These are phyloP conservation scores for Digitaria exilis DNA, from an alignment of 202 grass and related monocot species.

Conservation along the genomic window DNA sequence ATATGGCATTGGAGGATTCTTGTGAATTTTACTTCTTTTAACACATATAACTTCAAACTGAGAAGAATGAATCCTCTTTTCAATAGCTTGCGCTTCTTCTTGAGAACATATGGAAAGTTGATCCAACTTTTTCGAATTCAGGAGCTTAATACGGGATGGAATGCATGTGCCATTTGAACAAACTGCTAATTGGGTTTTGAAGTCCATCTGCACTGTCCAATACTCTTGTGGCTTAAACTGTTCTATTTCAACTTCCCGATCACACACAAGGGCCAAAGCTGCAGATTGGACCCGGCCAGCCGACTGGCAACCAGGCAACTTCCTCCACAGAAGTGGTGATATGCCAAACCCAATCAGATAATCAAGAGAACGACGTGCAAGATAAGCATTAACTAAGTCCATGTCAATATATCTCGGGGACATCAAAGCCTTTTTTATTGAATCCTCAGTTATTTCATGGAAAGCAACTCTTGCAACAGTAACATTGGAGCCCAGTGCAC, in stretches of 20 bases:
- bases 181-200: conserved; percentile 44
- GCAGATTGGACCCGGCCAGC: conserved; percentile 97
- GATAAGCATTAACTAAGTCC: conserved; percentile 98
- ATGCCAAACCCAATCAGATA: conserved; percentile 98
- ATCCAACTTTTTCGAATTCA: conserved; percentile 79
- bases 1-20: conserved; percentile 83
- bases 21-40: conserved; percentile 78
- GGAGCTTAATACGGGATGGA: conserved; percentile 67
- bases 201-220: conserved; percentile 71
- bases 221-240: conserved; percentile 84
- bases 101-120: conserved; percentile 76
- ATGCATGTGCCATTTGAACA: conserved; percentile 45
- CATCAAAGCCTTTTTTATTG: conserved; percentile 80
- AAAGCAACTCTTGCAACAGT: conserved; percentile 89
- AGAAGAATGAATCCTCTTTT: conserved; percentile 61
- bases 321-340: conserved; percentile 93
- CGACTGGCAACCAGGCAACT: conserved; percentile 93
- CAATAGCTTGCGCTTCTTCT: conserved; percentile 61
- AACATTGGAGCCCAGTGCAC: conserved; percentile 56
- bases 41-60: conserved; percentile 72
- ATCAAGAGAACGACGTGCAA: conserved; percentile 92
- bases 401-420: conserved; percentile 85
- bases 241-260: conserved; percentile 89
- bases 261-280: conserved; percentile 88
- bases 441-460: conserved; percentile 90